Percentiles rank a stretch among this genome's conserved stretches.
phyloP scores from a whole-genome alignment of 148 eudicot genomes.

The Cornus suecica region DNA sequence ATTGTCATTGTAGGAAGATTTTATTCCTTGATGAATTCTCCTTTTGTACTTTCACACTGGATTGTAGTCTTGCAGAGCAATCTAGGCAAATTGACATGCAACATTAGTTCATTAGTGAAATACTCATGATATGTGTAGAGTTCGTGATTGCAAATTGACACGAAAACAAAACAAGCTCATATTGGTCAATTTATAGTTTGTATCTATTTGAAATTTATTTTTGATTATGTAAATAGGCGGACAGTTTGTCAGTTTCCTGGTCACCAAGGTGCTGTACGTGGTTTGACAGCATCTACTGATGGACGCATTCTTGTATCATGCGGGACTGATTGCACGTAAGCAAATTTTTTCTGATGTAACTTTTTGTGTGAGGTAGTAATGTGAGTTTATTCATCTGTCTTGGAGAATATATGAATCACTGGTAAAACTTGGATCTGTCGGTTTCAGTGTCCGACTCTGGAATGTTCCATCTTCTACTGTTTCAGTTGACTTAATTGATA shows the following conservation, averaged over 20 bases:
- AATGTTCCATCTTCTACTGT: conserved; percentile 59
- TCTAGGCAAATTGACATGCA: too few relatives aligned
- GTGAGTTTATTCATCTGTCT: background rate
- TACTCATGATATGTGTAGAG: too few relatives aligned
- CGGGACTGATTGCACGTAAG: conserved; percentile 97
- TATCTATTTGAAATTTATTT: background rate
- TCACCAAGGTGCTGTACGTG: conserved; percentile 81
- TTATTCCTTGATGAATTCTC: too few relatives aligned
- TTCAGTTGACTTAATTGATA: conserved; percentile 32
- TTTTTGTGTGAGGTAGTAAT: background rate
- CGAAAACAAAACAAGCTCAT: too few relatives aligned
- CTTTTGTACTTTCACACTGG: too few relatives aligned
- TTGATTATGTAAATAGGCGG: conserved; percentile 33
- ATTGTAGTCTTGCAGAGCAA: too few relatives aligned
- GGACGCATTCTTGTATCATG: conserved; percentile 88
- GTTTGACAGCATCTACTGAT: conserved; percentile 81
- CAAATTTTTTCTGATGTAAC: conserved; percentile 1
- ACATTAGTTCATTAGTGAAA: too few relatives aligned
- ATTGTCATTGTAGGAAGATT: too few relatives aligned
- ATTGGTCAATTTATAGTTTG: too few relatives aligned
- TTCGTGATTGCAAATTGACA: too few relatives aligned
- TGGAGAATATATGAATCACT: background rate
- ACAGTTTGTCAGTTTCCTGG: conserved; percentile 90
- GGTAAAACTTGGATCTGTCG: conserved; percentile 3
- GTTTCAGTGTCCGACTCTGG: conserved; percentile 83